phyloP scores from a whole-genome alignment of 495 filamentous ascomycete genomes.

The Pyronema domesticum region DNA sequence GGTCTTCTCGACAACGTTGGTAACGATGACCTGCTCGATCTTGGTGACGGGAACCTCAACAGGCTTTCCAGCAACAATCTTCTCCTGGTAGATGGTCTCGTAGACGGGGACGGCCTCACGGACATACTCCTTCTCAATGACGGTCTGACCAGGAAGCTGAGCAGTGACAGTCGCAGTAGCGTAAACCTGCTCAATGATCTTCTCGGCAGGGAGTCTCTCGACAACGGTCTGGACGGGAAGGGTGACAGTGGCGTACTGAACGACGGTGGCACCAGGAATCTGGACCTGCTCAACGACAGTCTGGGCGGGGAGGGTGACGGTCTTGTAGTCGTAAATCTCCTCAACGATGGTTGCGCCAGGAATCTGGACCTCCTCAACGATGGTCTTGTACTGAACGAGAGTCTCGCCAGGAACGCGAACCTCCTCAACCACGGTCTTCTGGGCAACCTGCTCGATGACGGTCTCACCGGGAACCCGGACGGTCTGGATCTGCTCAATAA shows the following conservation, averaged over 20 bases:
- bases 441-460: constrained; percentile 8
- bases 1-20: constrained; percentile 13
- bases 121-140: constrained; percentile 11
- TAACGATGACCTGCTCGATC: constrained; percentile 6
- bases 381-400: constrained; percentile 10
- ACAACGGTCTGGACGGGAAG: constrained; percentile 17
- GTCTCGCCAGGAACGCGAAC: constrained; percentile 15
- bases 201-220: constrained; percentile 13
- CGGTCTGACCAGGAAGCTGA: constrained; percentile 14
- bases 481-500: constrained; percentile 3
- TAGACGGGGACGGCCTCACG: not conserved
- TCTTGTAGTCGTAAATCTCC: constrained; percentile 10
- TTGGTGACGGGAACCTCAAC: constrained; percentile 3
- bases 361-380: constrained; percentile 14
- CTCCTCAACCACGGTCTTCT: constrained; percentile 15
- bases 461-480: not conserved
- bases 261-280: constrained; percentile 12
- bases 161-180: constrained; percentile 14
- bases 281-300: constrained; percentile 18
- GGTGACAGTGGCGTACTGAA: constrained; percentile 9
- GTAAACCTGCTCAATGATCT: constrained; percentile 9
- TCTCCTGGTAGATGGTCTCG: constrained; percentile 1
- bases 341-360: constrained; percentile 14
- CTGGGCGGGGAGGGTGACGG: constrained; percentile 12
- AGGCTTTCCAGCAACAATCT: constrained; percentile 2